A percentile compares a stretch with the other conserved stretches of the same genome.
Evolutionary conservation across 108 stramenopile genomes (phyloP).

Genomic region (Skeletonema menzelii): DNA sequence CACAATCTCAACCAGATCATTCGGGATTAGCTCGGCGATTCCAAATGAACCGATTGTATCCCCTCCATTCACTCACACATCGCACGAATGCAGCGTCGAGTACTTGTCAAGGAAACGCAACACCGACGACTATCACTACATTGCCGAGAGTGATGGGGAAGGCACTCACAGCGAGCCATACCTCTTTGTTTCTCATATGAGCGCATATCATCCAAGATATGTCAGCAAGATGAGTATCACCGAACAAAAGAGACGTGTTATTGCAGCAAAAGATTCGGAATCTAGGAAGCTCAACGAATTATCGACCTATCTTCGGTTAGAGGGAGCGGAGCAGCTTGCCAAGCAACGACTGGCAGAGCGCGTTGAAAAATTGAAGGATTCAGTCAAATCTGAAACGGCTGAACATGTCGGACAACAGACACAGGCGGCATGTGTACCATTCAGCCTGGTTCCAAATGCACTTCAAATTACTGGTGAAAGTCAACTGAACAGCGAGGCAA

Average conservation of each 20-base stretch:
- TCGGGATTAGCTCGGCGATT: constrained; percentile 34
- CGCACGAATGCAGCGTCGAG: constrained; percentile 28
- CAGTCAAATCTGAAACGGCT: background rate
- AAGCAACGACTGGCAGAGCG: constrained; percentile 26
- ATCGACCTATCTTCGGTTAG: constrained; percentile 21
- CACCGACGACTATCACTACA: constrained; percentile 45
- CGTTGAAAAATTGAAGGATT: constrained; percentile 21
- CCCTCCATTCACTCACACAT: constrained; percentile 21
- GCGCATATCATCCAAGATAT: constrained; percentile 24
- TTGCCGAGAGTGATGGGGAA: constrained; percentile 45
- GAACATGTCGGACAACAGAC: background rate
- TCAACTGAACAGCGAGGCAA: background rate
- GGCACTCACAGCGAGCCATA: constrained; percentile 40
- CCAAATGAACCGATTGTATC: constrained; percentile 23
- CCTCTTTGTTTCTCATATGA: constrained; percentile 42
- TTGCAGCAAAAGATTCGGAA: constrained; percentile 35
- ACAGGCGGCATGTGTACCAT: background rate
- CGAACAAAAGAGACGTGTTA: constrained; percentile 30
- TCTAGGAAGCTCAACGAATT: constrained; percentile 5
- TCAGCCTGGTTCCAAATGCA: background rate
- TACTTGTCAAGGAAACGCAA: constrained; percentile 33
- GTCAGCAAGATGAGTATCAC: constrained; percentile 39
- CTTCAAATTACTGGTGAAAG: background rate
- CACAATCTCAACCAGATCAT: constrained; percentile 21
- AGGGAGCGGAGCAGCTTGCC: constrained; percentile 41